These are phyloP conservation scores for Stagonosporopsis cucurbitacearum DNA, from an alignment of 2,329 filamentous ascomycete species.

Conservation along the genomic window DNA sequence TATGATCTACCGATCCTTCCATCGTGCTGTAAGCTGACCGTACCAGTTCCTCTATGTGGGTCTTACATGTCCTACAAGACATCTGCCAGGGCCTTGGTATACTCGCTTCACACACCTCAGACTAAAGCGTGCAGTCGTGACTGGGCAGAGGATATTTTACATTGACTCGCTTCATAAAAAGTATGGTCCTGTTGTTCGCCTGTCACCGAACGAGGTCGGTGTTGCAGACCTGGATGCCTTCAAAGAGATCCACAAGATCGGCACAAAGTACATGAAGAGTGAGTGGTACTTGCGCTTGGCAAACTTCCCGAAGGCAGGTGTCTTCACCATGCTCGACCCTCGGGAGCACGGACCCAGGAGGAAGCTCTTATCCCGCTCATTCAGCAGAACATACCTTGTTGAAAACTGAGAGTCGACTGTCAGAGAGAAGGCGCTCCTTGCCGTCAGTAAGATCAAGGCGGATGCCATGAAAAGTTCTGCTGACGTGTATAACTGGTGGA, in stretches of 20 bases:
- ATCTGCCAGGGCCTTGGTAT: slow-evolving; percentile 41
- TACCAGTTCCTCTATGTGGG: slow-evolving; percentile 28
- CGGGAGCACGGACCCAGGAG: slow-evolving; percentile 45
- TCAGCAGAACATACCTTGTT: slow-evolving; percentile 45
- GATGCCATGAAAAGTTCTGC: slow-evolving; percentile 33
- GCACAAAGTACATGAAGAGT: slow-evolving; percentile 38
- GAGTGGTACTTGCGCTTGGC: slow-evolving; percentile 35
- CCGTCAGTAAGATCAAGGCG: slow-evolving; percentile 41
- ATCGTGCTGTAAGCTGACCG: background rate
- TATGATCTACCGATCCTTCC: background rate
- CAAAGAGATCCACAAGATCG: slow-evolving; percentile 40
- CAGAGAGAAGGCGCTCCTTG: slow-evolving; percentile 40
- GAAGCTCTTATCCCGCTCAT: slow-evolving; percentile 45
- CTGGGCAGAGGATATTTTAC: slow-evolving; percentile 49
- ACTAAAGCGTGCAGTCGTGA: slow-evolving; percentile 48
- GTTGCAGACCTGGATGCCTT: slow-evolving; percentile 40
- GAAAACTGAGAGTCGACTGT: slow-evolving; percentile 49
- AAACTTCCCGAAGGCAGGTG: slow-evolving; percentile 35
- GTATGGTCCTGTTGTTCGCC: slow-evolving; percentile 42
- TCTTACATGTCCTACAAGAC: slow-evolving; percentile 37
- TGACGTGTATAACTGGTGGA: slow-evolving; percentile 49
- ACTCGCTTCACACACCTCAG: slow-evolving; percentile 44
- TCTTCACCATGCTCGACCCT: slow-evolving; percentile 49
- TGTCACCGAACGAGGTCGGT: slow-evolving; percentile 40
- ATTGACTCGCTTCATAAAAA: slow-evolving; percentile 48